Evolutionary conservation across 441 rosid genomes (phyloP).

Genomic region (Croton laevigatus): DNA sequence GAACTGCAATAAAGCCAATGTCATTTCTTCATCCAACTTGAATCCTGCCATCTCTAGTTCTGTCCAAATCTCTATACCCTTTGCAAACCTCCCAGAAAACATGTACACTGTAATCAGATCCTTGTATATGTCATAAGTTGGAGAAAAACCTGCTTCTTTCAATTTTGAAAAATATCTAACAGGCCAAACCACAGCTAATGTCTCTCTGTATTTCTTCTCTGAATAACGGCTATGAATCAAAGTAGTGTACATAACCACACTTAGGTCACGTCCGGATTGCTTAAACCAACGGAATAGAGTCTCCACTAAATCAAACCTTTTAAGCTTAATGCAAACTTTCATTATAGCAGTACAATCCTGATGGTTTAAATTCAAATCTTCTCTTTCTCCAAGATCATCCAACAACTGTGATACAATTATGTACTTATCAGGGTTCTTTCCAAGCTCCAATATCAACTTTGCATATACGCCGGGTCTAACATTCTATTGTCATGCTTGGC

Average conservation of each 20-base stretch:
- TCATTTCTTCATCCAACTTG: constrained; percentile 42
- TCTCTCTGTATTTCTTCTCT: constrained; percentile 63
- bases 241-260: constrained; percentile 83
- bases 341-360: constrained; percentile 76
- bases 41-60: constrained; percentile 85
- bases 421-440: constrained; percentile 69
- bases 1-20: constrained; percentile 36
- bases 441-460: constrained; percentile 68
- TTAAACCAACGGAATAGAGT: constrained; percentile 64
- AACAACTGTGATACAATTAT: constrained; percentile 47
- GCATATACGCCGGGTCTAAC: constrained; percentile 55
- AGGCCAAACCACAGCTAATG: constrained; percentile 74
- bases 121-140: constrained; percentile 65
- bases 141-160: constrained; percentile 81
- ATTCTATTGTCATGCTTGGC: constrained; percentile 50
- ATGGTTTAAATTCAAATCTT: constrained; percentile 59
- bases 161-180: constrained; percentile 72
- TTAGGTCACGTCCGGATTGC: constrained; percentile 54
- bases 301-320: constrained; percentile 58
- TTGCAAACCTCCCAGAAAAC: constrained; percentile 59
- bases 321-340: constrained; percentile 67
- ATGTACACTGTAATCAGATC: constrained; percentile 47
- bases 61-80: constrained; percentile 62
- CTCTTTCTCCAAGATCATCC: constrained; percentile 67
- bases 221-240: constrained; percentile 67